Evolutionary conservation across 805 yeast species (phyloP), one percentile per base, ranked within the genome.

Genomic region (Aciculoconidium aculeatum): DNA sequence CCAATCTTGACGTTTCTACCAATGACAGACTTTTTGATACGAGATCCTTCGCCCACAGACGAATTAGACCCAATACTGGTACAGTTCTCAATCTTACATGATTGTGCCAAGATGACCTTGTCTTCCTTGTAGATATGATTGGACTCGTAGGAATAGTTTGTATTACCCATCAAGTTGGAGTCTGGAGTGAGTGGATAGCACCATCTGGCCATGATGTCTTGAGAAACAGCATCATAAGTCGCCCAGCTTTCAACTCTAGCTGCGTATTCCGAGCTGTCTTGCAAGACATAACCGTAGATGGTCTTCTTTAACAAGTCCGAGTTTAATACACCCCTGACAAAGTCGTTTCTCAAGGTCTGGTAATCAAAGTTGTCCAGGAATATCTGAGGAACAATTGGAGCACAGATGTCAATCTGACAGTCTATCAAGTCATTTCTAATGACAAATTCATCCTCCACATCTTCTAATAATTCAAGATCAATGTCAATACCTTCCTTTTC

Each of bases 321-420:
- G 10, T 92, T 80, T 36, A 92, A 66, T 15, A 90, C 92, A 31
- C 97, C 96, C 44, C 75, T 80, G 17, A 90, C 83, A 49, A 90
- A 92, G 58, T 92, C 97, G 19, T 72, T 67, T 54, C 98, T 72
- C 39, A 90, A 64, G 30, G 74, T 65, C 55, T 90, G 96, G 54
- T 88, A 92, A 60, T 92, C 98, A 47, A 92, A 92, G 55, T 92
- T 90, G 49, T 92, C 98, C 46, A 86, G 94, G 61, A 90, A 92
- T 37, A 90, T 80, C 10, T 94, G 92, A 1, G 96, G 96, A 7
- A 92, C 96, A 41, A 80, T 86, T 2, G 94, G 86, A 5, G 96
- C 71, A 57, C 98, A 92, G 37, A 92, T 86, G 58, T 92, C 98
- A 32, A 92, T 87, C 52, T 83, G 92, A 54, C 98, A 92, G 61